Percentiles rank a stretch among this genome's conserved stretches.
Evolutionary conservation across 306 rosid genomes (phyloP).

Genomic region (Urtica urens): DNA sequence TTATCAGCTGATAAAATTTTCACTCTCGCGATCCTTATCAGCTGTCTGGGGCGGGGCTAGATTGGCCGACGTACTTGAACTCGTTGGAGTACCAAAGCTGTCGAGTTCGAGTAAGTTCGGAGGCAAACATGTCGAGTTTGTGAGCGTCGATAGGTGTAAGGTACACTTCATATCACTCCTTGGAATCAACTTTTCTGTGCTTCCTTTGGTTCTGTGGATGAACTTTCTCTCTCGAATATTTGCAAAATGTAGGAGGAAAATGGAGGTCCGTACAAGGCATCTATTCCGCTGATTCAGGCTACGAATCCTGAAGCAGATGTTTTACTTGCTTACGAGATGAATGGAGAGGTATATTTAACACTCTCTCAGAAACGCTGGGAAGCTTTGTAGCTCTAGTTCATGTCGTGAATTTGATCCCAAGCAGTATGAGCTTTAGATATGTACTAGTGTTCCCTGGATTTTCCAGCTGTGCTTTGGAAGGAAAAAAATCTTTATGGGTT

Average conservation of each 20-base stretch:
- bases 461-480: no score
- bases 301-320: constrained; percentile 89
- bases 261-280: constrained; percentile 96
- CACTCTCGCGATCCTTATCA: constrained; percentile 23
- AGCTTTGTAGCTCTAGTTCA: no score
- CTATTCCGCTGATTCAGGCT: constrained; percentile 85
- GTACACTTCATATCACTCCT: constrained; percentile 34
- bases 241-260: constrained; percentile 61
- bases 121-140: constrained; percentile 91
- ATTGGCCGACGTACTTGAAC: constrained; percentile 82
- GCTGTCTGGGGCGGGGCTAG: constrained; percentile 94
- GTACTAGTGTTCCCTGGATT: no score
- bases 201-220: background rate
- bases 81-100: constrained; percentile 64
- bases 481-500: no score
- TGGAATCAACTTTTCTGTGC: background rate
- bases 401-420: no score
- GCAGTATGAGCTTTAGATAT: no score
- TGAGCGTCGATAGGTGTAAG: constrained; percentile 86
- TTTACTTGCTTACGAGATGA: constrained; percentile 95
- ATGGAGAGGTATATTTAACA: constrained; percentile 91
- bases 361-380: no score
- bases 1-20: constrained; percentile 7
- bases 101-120: constrained; percentile 43
- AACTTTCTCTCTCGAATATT: constrained; percentile 7